Base-by-base conservation (phyloP, 805 yeast genomes). In the Torulaspora microellipsoides region DNA sequence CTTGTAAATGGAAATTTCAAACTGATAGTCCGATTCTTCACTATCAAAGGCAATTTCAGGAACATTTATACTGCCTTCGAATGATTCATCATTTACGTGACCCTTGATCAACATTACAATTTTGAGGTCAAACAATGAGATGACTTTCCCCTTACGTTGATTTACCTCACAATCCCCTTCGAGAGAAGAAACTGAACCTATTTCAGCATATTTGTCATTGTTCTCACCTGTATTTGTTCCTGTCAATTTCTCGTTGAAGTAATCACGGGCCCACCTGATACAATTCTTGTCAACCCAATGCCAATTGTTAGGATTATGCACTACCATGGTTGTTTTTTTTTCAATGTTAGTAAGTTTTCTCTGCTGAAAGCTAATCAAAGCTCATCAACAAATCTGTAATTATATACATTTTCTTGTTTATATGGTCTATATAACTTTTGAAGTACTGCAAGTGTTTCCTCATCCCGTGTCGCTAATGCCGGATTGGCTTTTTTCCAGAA, bases 221-320 rank as follows among this genome's bases (percentile, higher is more conserved):
- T 40, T 48, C 8, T 47, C 54, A 1, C 58, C 78, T 1, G 61
- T 51, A 11, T 64, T 49, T 32, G 80, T 50, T 0, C 83, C 83
- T 9, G 72, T 71, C 40, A 89, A 69, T 35, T 79, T 75, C 36
- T 77, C 75, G 27, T 68, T 65, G 64, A 93, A 86, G 65, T 91
- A 91, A 32, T 76, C 73, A 48, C 79, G 79, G 10, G 96, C 76
- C 99, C 99, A 93, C 44, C 78, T 82, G 45, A 91, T 76, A 69
- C 99, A 93, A 72, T 93, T 93, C 67, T 91, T 91, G 69, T 91
- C 97, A 50, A 90, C 97, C 98, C 98, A 93, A 74, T 93, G 99
- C 99, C 99, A 91, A 70, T 91, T 91, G 67, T 93, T 93, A 31
- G 98, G 98, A 75, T 91, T 93, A 68, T 88, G 84, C 27, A 93